Evolutionary conservation across 2,329 filamentous ascomycete species (phyloP), one percentile per base, ranked within the genome.

Genomic region (Cladosporium sp.): DNA sequence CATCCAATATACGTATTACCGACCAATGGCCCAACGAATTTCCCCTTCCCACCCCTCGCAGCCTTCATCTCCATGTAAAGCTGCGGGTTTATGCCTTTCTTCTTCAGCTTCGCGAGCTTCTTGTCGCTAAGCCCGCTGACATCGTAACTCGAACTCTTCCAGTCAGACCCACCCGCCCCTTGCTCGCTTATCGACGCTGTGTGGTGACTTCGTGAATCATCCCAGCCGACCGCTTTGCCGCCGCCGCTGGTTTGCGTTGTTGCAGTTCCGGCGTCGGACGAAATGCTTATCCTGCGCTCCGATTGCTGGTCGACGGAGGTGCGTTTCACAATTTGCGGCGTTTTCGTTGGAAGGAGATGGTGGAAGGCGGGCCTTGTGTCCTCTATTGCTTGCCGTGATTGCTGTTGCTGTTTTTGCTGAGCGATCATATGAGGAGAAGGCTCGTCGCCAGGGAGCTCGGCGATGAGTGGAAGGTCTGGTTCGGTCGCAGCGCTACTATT

Each of bases 51-150:
- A 55, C 73, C 75, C 53, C 70, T 69, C 20, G 73, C 74, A 24
- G 75, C 73, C 61, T 76, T 74, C 76, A 79, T 79, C 65, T 79
- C 77, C 13, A 74, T 72, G 59, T 74, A 78, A 49, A 78, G 59
- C 9, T 73, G 68, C 13, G 75, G 76, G 58, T 79, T 77, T 61
- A 79, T 75, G 1, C 77, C 75, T 62, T 78, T 79, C 64, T 76
- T 75, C 62, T 70, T 67, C 64, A 76, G 70, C 61, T 76, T 77
- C 58, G 72, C 71, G 42, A 77, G 65, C 45, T 78, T 72, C 53
- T 74, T 70, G 10, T 73, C 69, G 24, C 68, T 74, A 58, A 77
- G 57, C 6, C 61, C 60, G 56, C 69, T 73, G 13, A 65, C 73
- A 55, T 77, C 74, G 44, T 68, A 73, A n/a, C 69, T 68, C 49